These are phyloP conservation scores for Paraphoma chrysanthemicola DNA, from an alignment of 2,329 filamentous ascomycete species.

Conservation along the genomic window DNA sequence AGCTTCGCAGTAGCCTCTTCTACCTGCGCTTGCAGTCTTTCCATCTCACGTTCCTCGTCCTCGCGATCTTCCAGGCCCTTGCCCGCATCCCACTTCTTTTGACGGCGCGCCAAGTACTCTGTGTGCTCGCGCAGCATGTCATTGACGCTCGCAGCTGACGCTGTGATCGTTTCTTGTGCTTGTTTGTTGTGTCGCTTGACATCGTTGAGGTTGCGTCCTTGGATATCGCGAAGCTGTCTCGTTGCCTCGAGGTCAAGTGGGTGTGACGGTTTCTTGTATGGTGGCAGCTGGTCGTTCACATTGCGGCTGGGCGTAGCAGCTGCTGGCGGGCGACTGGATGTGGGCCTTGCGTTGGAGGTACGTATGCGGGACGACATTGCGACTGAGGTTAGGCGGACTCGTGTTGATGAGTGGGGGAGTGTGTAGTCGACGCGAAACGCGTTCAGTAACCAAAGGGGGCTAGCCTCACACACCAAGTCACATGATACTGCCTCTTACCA, in stretches of 20 bases:
- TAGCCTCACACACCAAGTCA: constrained; percentile 13
- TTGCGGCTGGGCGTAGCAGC: constrained; percentile 13
- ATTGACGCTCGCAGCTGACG: constrained; percentile 62
- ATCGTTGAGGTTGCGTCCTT: constrained; percentile 50
- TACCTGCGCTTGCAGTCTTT: constrained; percentile 53
- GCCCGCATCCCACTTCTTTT: constrained; percentile 44
- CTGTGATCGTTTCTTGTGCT: constrained; percentile 56
- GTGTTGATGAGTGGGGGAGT: not conserved
- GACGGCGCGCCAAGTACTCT: constrained; percentile 45
- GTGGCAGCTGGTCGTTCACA: constrained; percentile 48
- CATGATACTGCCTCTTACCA: constrained; percentile 4
- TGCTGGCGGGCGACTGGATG: constrained; percentile 18
- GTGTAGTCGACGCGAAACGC: not conserved
- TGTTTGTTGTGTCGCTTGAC: constrained; percentile 58
- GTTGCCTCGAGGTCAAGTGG: constrained; percentile 59
- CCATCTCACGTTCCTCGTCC: constrained; percentile 49
- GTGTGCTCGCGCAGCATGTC: constrained; percentile 56
- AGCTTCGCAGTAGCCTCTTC: constrained; percentile 60
- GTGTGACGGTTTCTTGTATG: constrained; percentile 61
- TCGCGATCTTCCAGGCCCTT: constrained; percentile 46
- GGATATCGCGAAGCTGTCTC: constrained; percentile 54
- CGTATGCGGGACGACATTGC: constrained; percentile 34
- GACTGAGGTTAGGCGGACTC: not conserved
- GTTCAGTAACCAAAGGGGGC: not conserved
- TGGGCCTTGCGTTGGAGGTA: constrained; percentile 23